These are phyloP conservation scores for Gynostemma pentaphyllum DNA, from an alignment of 306 rosid genomes.

Conservation along the genomic window DNA sequence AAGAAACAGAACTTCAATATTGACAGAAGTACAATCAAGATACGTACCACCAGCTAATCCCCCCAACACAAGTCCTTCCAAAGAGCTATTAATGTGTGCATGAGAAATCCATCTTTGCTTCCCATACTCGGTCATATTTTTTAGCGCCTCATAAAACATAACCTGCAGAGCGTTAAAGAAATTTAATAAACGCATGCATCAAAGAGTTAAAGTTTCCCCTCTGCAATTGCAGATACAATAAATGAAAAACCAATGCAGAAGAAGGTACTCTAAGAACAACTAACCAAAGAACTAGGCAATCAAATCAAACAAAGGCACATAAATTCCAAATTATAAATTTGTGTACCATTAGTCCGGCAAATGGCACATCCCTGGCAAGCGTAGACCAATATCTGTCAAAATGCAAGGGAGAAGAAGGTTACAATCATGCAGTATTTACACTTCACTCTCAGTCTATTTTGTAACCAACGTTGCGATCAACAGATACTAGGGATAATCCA, in stretches of 20 bases:
- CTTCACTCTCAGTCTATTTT: background rate
- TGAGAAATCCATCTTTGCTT: conserved; percentile 40
- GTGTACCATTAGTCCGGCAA: conserved; percentile 79
- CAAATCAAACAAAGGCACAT: background rate
- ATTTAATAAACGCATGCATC: background rate
- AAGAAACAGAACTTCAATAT: background rate
- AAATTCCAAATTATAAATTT: background rate
- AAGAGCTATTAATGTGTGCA: conserved; percentile 38
- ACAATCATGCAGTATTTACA: background rate
- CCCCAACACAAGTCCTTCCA: conserved; percentile 70
- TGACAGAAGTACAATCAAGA: conserved; percentile 13
- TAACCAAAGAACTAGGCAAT: background rate
- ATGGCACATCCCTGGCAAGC: conserved; percentile 87
- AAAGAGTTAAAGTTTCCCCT: no score
- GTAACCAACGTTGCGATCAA: background rate
- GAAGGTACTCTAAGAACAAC: background rate
- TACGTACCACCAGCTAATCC: conserved; percentile 88
- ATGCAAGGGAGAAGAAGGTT: conserved; percentile 22
- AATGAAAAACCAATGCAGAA: background rate
- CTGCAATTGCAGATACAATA: background rate
- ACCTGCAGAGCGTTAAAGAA: conserved; percentile 32
- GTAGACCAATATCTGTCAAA: conserved; percentile 64
- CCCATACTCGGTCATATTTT: conserved; percentile 48
- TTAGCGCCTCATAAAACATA: conserved; percentile 67
- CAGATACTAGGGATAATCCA: background rate